These are phyloP conservation scores for Debaryomyces psychrophilus DNA, from an alignment of 1,139 yeast genomes.

Conservation along the genomic window DNA sequence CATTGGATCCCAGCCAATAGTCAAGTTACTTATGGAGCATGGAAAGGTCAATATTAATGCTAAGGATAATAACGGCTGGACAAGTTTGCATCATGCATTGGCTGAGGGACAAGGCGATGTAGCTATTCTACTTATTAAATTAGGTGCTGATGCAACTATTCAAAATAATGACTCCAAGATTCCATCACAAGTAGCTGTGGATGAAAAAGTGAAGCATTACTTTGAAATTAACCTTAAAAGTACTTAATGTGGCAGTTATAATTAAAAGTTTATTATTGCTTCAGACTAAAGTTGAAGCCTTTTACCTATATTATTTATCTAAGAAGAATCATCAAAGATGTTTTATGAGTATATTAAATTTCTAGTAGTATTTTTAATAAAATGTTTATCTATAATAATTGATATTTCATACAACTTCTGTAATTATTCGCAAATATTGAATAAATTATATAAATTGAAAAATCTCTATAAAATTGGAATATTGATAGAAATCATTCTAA, in stretches of 20 bases:
- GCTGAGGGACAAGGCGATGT: slow-evolving; percentile 91
- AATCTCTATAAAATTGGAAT: too few species aligned
- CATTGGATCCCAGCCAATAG: slow-evolving; percentile 63
- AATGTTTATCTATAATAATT: too few species aligned
- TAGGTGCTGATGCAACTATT: slow-evolving; percentile 66
- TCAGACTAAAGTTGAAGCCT: too few species aligned
- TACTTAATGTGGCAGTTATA: background rate
- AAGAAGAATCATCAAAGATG: too few species aligned
- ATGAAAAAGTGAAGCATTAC: slow-evolving; percentile 50
- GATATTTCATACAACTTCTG: too few species aligned
- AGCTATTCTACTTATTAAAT: slow-evolving; percentile 60
- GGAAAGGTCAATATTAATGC: slow-evolving; percentile 68
- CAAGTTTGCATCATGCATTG: slow-evolving; percentile 85
- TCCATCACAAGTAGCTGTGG: slow-evolving; percentile 64
- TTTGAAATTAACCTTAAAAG: slow-evolving; percentile 4
- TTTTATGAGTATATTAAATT: too few species aligned
- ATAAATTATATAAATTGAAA: too few species aligned
- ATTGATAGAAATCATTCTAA: too few species aligned
- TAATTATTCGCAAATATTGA: too few species aligned
- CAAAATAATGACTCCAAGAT: slow-evolving; percentile 56
- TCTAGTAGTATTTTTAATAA: too few species aligned
- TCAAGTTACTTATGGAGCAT: slow-evolving; percentile 49
- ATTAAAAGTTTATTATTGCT: too few species aligned
- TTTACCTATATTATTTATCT: too few species aligned
- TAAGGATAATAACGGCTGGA: slow-evolving; percentile 76